Evolutionary conservation across 768 basidiomycete genomes (phyloP).

Genomic region (Leccinum obscurum): DNA sequence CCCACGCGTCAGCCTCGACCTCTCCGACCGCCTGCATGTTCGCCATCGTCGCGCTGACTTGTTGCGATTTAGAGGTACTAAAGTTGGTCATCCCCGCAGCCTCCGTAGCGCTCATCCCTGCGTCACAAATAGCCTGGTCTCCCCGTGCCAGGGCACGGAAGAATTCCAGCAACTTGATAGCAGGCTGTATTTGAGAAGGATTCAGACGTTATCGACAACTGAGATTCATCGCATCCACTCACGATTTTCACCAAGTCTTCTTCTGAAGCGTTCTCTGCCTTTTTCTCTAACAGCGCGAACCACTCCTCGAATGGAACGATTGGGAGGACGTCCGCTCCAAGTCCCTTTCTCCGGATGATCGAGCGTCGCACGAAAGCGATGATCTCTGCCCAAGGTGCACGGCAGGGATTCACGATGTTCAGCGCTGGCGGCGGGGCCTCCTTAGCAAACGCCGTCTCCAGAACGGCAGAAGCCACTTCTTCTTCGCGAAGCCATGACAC

Average conservation of each 20-base stretch:
- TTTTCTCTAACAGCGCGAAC: conserved; percentile 31
- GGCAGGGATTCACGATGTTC: conserved; percentile 42
- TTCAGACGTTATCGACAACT: background rate
- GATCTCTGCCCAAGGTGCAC: conserved; percentile 33
- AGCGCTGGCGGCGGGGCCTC: conserved; percentile 23
- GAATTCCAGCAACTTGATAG: conserved; percentile 36
- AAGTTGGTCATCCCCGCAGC: conserved; percentile 25
- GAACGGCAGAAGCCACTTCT: conserved; percentile 34
- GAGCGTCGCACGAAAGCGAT: conserved; percentile 27
- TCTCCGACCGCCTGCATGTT: conserved; percentile 27
- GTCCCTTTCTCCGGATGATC: conserved; percentile 14
- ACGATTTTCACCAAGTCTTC: conserved; percentile 35
- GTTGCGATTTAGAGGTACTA: conserved; percentile 13
- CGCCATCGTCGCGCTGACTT: conserved; percentile 25
- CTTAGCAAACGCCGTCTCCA: conserved; percentile 28
- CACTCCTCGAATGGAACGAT: conserved; percentile 38
- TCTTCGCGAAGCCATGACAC: conserved; percentile 47
- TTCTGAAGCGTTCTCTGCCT: conserved; percentile 17
- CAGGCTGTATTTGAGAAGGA: conserved; percentile 26
- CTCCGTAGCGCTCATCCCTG: conserved; percentile 3
- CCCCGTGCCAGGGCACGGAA: conserved; percentile 27
- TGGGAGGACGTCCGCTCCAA: conserved; percentile 18
- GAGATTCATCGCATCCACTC: conserved; percentile 9
- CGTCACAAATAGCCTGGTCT: conserved; percentile 11
- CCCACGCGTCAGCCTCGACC: conserved; percentile 27